Conservation (phyloP, 306 rosid genomes). For the Citrullus mucosospermus region DNA sequence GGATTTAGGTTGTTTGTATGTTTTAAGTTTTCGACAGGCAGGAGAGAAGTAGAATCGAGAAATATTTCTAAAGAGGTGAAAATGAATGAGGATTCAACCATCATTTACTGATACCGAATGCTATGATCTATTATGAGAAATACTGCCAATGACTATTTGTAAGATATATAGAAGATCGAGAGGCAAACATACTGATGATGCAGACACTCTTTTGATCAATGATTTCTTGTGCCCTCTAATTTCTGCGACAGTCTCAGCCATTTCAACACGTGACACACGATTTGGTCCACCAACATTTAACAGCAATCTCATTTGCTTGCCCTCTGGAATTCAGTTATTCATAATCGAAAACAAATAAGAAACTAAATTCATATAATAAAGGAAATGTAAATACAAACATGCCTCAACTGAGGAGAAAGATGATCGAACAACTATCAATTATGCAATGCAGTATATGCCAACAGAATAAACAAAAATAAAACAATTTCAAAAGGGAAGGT, state of each 20-base stretch:
- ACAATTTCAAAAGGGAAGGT: not conserved
- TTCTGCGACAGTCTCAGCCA: constrained; percentile 83
- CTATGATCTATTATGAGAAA: not conserved
- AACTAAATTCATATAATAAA: not conserved
- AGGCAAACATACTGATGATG: constrained; percentile 45
- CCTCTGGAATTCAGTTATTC: constrained; percentile 20
- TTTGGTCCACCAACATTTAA: constrained; percentile 85
- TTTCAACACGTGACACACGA: constrained; percentile 66
- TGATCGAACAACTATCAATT: not conserved
- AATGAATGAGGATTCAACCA: not conserved
- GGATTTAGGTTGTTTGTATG: too few species aligned
- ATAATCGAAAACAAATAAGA: not conserved
- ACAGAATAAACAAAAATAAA: not conserved
- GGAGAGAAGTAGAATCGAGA: too few species aligned
- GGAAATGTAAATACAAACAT: not conserved
- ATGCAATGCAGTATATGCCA: not conserved
- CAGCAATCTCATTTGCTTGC: constrained; percentile 52
- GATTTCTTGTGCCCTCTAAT: constrained; percentile 53
- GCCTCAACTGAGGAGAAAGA: not conserved
- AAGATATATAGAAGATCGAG: not conserved
- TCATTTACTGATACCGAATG: not conserved
- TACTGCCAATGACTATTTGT: not conserved
- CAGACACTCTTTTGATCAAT: constrained; percentile 52
- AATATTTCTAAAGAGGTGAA: not conserved
- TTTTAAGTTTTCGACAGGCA: too few species aligned